These are phyloP conservation scores for Saturnispora besseyi DNA, from an alignment of 805 yeast species.

Conservation along the genomic window DNA sequence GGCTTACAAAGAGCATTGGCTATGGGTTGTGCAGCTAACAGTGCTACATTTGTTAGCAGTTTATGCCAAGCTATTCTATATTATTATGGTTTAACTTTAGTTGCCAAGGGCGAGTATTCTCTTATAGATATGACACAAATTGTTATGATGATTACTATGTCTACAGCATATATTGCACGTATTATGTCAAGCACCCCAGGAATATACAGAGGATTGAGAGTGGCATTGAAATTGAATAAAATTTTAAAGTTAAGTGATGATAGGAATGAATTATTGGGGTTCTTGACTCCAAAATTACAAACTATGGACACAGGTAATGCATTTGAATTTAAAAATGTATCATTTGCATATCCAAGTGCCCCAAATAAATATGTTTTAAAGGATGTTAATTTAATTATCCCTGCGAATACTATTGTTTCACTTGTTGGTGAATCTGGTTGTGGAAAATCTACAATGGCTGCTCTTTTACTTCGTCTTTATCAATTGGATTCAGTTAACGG, in stretches of 20 bases:
- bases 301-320: conserved; percentile 11
- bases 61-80: conserved; percentile 64
- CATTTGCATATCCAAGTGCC: conserved; percentile 39
- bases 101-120: conserved; percentile 47
- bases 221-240: conserved; percentile 45
- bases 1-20: conserved; percentile 46
- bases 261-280: conserved; percentile 32
- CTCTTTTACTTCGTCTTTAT: conserved; percentile 48
- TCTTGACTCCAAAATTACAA: conserved; percentile 20
- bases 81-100: conserved; percentile 72
- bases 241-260: conserved; percentile 27
- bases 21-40: conserved; percentile 61
- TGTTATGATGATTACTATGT: conserved; percentile 62
- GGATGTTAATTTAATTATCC: conserved; percentile 35
- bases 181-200: conserved; percentile 66
- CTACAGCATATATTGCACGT: conserved; percentile 54
- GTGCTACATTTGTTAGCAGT: conserved; percentile 43
- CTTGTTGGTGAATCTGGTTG: conserved; percentile 82
- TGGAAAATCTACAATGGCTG: conserved; percentile 77
- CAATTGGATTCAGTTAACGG: conserved; percentile 7
- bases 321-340: conserved; percentile 36
- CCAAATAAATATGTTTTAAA: conserved; percentile 28
- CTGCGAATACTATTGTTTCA: conserved; percentile 46
- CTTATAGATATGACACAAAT: conserved; percentile 56
- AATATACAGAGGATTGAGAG: conserved; percentile 69